Conservation (phyloP, 257 asterid species). For the Paulownia fortunei region DNA sequence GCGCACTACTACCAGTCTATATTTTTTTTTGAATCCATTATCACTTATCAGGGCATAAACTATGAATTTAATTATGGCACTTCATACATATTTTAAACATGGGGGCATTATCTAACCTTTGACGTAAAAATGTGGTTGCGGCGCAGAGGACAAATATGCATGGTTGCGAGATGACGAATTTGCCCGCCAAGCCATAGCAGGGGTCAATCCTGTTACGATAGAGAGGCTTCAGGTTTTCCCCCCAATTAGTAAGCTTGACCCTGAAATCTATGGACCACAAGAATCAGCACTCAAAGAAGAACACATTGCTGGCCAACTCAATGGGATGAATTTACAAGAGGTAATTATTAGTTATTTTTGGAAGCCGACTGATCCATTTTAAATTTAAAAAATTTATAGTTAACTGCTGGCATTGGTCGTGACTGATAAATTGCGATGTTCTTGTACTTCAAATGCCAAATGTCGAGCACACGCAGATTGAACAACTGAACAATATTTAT, state of each 20-base stretch:
- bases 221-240: conserved; percentile 82
- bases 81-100: not conserved
- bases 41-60: too few species aligned
- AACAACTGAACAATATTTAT: too few species aligned
- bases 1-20: not conserved
- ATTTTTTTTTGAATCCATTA: conserved; percentile 2
- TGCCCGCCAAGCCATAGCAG: conserved; percentile 90
- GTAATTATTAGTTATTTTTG: conserved; percentile 49
- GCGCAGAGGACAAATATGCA: conserved; percentile 86
- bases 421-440: too few species aligned
- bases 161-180: conserved; percentile 98
- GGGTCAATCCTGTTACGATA: conserved; percentile 82
- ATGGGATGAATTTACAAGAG: conserved; percentile 92
- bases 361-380: too few species aligned
- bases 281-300: conserved; percentile 91
- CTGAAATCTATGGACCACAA: conserved; percentile 70
- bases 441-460: not conserved
- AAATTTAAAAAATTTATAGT: not conserved
- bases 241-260: conserved; percentile 86
- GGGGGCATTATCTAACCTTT: not conserved
- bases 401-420: too few species aligned
- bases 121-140: not conserved
- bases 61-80: not conserved
- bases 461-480: too few species aligned
- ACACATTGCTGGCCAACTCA: conserved; percentile 73